Evolutionary conservation across 495 filamentous ascomycete genomes (phyloP).

Genomic region (Terfezia boudieri): DNA sequence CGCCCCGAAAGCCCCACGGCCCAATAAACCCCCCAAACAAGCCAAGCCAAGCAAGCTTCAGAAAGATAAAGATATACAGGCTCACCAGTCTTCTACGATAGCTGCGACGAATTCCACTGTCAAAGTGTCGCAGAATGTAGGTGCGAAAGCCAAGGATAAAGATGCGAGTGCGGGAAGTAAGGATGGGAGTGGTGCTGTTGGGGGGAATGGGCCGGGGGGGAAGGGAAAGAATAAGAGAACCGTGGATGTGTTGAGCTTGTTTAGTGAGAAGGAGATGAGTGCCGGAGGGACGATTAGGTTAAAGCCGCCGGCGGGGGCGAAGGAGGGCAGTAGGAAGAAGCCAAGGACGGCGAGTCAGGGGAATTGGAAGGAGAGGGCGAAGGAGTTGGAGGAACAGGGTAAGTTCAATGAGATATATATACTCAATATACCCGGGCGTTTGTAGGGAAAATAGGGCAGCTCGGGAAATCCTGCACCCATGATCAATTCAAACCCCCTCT

Average conservation of each 20-base stretch:
- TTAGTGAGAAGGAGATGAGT: constrained; percentile 12
- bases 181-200: constrained; percentile 1
- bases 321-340: constrained; percentile 3
- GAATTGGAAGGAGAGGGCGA: constrained; percentile 16
- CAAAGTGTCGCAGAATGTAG: not conserved
- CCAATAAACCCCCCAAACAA: not conserved
- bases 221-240: not conserved
- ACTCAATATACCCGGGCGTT: not conserved
- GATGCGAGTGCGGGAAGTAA: not conserved
- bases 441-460: too few relatives aligned
- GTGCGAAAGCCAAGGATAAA: not conserved
- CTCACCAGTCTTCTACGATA: not conserved
- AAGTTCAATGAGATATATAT: not conserved
- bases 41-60: not conserved
- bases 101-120: not conserved
- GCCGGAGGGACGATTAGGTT: constrained; percentile 9
- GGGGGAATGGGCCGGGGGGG: constrained; percentile 3
- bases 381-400: constrained; percentile 14
- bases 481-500: not conserved
- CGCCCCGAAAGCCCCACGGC: not conserved
- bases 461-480: too few relatives aligned
- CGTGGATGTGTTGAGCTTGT: constrained; percentile 12
- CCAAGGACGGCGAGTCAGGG: not conserved
- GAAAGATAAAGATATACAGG: not conserved
- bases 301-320: constrained; percentile 8